Evolutionary conservation across 768 basidiomycete species (phyloP).

Genomic region (Collybiopsis luxurians): DNA sequence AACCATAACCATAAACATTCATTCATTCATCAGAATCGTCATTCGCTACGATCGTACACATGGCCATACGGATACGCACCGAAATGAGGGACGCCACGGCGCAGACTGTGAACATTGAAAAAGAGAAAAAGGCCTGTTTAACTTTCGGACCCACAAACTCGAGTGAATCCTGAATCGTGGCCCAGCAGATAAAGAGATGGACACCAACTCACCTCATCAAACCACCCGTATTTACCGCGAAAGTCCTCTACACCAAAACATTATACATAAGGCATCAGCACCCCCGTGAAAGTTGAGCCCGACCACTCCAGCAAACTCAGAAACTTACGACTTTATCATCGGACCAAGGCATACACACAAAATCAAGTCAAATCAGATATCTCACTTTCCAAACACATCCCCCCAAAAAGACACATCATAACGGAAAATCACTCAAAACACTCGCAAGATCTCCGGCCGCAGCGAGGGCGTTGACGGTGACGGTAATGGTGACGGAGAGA

Average conservation of each 20-base stretch:
- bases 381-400: conserved; percentile 44
- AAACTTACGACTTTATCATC: conserved; percentile 39
- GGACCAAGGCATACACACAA: too few relatives aligned
- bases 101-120: conserved; percentile 34
- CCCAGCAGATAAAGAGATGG: too few relatives aligned
- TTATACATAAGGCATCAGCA: not conserved
- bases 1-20: too few relatives aligned
- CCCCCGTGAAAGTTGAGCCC: too few relatives aligned
- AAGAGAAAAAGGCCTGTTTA: not conserved
- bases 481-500: too few relatives aligned
- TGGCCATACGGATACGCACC: conserved; percentile 23
- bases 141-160: not conserved
- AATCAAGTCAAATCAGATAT: not conserved
- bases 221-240: conserved; percentile 41
- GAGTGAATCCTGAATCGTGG: not conserved
- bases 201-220: conserved; percentile 33
- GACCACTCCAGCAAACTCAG: not conserved
- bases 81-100: conserved; percentile 55
- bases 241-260: conserved; percentile 33
- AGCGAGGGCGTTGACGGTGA: conserved; percentile 40
- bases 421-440: conserved; percentile 35
- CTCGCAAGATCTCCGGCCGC: conserved; percentile 44
- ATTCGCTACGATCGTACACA: not conserved
- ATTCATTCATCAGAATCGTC: not conserved
- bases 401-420: conserved; percentile 40